Evolutionary conservation across 768 basidiomycete genomes (phyloP), one percentile per base, ranked within the genome.

Genomic region (Termitomyces sp.): DNA sequence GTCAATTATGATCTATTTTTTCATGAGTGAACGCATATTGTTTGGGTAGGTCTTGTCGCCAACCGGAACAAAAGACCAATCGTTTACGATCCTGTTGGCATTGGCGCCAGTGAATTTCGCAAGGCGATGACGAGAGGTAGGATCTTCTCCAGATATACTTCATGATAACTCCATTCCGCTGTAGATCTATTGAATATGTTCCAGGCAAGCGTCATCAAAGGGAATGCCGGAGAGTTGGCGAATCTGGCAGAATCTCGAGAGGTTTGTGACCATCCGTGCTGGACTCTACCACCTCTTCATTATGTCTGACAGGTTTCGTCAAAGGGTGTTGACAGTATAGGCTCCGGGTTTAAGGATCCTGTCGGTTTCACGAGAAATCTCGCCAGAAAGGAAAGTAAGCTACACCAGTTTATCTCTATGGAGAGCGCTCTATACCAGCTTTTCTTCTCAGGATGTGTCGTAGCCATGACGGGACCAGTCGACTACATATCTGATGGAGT

Each of bases 191-290:
- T 96, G 20, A 75, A 87, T 57, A 71, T 74, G 24, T 96, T 89
- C 84, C 93, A 95, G 70, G 85, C 88, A 11, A 87, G 88, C 18
- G 89, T 96, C 22, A 94, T 98, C 71, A 98, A 98, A 71, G 94
- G 94, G 3, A 97, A 98, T 66, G 89, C 92, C 0, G 91, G 83
- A 16, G 95, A 98, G 72, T 84, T 98, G 22, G 92, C 86, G 0
- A 81, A 88, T 0, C 69, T 96, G 10, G 82, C 86, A 2, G 80
- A 86, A n/a, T 90, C 89, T 0, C 69, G 70, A 14, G 95, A 95
- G 76, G 94, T 90, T 18, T 16, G 53, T 40, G 38, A 46, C 16
- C 40, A 22, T 33, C 13, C 11, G 9, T 30, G 24, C 26, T 18
- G 53, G 43, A 7, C 22, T 33, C 16, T 32, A 52, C 26, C 18